phyloP scores from a whole-genome alignment of 1,139 yeast genomes.

The Zygoascus sp. region DNA sequence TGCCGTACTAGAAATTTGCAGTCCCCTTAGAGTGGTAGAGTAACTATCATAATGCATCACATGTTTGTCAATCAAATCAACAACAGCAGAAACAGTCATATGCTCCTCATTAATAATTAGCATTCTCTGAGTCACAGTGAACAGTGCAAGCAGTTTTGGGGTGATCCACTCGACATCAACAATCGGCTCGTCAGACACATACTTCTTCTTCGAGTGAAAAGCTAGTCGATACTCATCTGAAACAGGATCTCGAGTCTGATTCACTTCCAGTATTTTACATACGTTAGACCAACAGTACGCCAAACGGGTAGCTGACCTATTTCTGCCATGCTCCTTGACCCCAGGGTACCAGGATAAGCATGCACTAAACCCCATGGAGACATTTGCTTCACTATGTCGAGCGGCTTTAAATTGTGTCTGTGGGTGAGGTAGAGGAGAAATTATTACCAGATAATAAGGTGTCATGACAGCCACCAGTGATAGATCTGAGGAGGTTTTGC shows the following conservation, averaged over 20 bases:
- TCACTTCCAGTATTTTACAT: slow-evolving; percentile 52
- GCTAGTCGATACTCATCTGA: slow-evolving; percentile 35
- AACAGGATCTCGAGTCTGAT: slow-evolving; percentile 41
- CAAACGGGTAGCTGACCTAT: slow-evolving; percentile 41
- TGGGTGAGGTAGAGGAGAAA: slow-evolving; percentile 52
- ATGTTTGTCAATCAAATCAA: slow-evolving; percentile 46
- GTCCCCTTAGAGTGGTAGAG: slow-evolving; percentile 26
- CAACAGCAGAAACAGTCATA: slow-evolving; percentile 37
- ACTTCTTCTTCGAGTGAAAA: slow-evolving; percentile 45
- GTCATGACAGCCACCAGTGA: slow-evolving; percentile 64
- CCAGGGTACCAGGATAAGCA: slow-evolving; percentile 61
- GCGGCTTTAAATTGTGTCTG: slow-evolving; percentile 53
- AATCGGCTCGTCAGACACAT: slow-evolving; percentile 46
- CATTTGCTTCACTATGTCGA: slow-evolving; percentile 40
- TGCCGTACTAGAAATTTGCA: slow-evolving; percentile 21
- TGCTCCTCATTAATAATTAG: slow-evolving; percentile 40
- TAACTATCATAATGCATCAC: slow-evolving; percentile 41
- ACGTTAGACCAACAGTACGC: slow-evolving; percentile 67
- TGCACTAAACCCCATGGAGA: slow-evolving; percentile 41
- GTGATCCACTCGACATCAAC: slow-evolving; percentile 56
- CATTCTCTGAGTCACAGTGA: slow-evolving; percentile 48
- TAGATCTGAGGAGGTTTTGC: slow-evolving; percentile 40
- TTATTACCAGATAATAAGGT: slow-evolving; percentile 45
- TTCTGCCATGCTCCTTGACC: slow-evolving; percentile 5
- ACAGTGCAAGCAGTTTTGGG: slow-evolving; percentile 42